Evolutionary conservation across 2,329 filamentous ascomycete genomes (phyloP), one percentile per base, ranked within the genome.

Genomic region (Apiospora kogelbergensis): DNA sequence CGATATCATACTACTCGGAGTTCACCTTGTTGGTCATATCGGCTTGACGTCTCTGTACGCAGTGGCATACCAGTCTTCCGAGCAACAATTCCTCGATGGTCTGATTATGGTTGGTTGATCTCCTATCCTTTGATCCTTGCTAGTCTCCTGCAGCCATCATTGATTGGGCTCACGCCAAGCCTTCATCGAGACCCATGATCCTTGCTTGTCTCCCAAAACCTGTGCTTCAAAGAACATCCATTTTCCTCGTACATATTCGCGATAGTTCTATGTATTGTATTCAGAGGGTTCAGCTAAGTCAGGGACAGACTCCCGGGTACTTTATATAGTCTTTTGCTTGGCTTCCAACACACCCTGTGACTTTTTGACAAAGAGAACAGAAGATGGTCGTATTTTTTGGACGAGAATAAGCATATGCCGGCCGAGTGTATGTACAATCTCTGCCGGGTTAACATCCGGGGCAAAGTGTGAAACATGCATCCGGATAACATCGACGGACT

Each of bases 101-200:
- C 53, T 37, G 26, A 60, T 60, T 22, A n/a, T 60, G 53, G 53
- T 60, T 60, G 53, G 53, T 37, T 60, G 30, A 37, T 60, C 53
- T 60, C 53, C 48, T n/a, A 60, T 60, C 11, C 30, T 37, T n/a
- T 20, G 20, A 37, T 20, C 53, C 53, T n/a, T 60, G 53, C 53
- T 60, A 60, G 53, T 37, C 20, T 60, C 53, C 37, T 60, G 53
- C 53, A 22, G 53, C 53, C 53, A 60, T 33, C 30, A 37, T 37
- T 60, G 53, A 60, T 60, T 20, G 53, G 26, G 30, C 53, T 60
- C 53, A 9, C 15, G 53, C 53, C 53, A 60, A 60, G 53, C 53
- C 37, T 37, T 60, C 9, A 1, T 60, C 53, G 3, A 37, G 20
- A 60, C 53, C 53, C 53, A 60, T 60, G 53, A 60, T 37, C 53